Conservation (phyloP, 371 early-diverging fungal genomes). For the Mortierella sp. region DNA sequence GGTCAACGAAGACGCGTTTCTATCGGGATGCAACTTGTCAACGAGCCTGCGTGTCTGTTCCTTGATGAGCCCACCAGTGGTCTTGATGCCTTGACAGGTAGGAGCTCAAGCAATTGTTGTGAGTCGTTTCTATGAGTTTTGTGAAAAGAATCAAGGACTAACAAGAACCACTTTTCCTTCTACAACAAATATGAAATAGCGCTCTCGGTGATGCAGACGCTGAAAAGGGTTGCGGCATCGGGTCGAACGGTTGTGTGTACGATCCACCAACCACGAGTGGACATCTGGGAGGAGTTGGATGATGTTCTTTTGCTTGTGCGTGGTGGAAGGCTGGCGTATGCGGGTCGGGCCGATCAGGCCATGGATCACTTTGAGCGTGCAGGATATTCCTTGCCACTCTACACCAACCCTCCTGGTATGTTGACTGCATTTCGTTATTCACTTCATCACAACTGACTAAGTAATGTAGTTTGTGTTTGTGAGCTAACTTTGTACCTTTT, state of each 20-base stretch:
- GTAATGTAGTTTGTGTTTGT: neutral
- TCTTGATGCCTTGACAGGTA: constrained; percentile 39
- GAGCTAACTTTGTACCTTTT: neutral
- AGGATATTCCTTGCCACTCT: constrained; percentile 20
- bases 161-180: neutral
- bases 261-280: constrained; percentile 38
- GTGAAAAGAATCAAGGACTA: too few relatives aligned
- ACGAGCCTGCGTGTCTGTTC: constrained; percentile 89
- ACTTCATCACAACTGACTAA: neutral
- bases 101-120: neutral
- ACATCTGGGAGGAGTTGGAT: constrained; percentile 44
- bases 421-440: neutral
- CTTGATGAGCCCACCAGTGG: constrained; percentile 96
- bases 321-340: constrained; percentile 27
- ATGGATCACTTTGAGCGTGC: constrained; percentile 25
- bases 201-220: constrained; percentile 12
- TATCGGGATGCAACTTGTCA: constrained; percentile 89
- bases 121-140: neutral
- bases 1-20: constrained; percentile 90
- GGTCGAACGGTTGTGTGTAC: constrained; percentile 44
- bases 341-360: constrained; percentile 19
- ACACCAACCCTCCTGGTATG: constrained; percentile 31
- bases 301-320: constrained; percentile 29
- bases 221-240: constrained; percentile 22
- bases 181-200: constrained; percentile 5